Evolutionary conservation across 2,329 filamentous ascomycete species (phyloP), one percentile per base, ranked within the genome.

Genomic region (Cercospora janseana): DNA sequence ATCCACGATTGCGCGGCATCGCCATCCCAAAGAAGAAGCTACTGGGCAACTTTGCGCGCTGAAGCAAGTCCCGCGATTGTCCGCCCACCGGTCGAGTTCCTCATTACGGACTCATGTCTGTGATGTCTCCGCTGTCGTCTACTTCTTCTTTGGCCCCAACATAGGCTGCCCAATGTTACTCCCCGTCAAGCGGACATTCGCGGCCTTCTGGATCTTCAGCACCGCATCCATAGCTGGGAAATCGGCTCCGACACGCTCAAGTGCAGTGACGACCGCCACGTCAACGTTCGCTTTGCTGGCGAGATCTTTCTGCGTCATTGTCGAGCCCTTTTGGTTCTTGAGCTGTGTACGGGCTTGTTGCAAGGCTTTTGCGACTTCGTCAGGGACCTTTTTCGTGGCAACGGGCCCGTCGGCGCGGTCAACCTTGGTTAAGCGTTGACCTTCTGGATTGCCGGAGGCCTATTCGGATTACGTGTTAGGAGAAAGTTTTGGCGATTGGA

Each of bases 331-430:
- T 60, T 95, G 93, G 72, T 91, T 90, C 72, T 87, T 87, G 69
- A 88, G 85, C 69, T 86, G 82, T 68, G 83, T 83, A 59, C 93
- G 87, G 49, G 87, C 82, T 66, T 85, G 80, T 65, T 83, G 80
- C 75, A 97, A 96, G 59, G 86, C 87, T 60, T 88, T 82, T 65
- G 87, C 89, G 59, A 97, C 88, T 49, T 81, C 78, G 66, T 80
- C 79, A 69, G 90, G 89, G 52, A 96, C 79, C 38, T 89, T 94
- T 77, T 95, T 95, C 67, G 90, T 91, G 78, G 95, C 95, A 74
- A 97, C 86, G 75, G 96, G 95, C 70, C 96, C 93, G 78, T 97
- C 91, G 69, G 84, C 85, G 62, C 92, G 91, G 79, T 97, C 93
- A 72, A 98, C 91, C 79, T 97, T 96, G 61, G 93, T 97, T 60